phyloP scores from a whole-genome alignment of 169 alveolate genomes.

The Sarcocystis neurona region DNA sequence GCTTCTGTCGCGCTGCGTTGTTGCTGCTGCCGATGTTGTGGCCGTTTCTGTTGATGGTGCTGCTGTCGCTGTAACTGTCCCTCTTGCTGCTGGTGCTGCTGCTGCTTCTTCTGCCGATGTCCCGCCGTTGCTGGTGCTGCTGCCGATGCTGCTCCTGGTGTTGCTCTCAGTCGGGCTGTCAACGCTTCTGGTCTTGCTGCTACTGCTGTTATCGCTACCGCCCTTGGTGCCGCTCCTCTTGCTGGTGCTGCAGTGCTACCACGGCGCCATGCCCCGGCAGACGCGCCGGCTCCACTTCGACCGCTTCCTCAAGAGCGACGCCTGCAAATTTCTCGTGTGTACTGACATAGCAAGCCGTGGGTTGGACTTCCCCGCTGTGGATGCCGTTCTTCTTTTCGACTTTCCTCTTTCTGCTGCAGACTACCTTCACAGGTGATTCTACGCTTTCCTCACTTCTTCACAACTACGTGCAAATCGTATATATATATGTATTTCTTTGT shows the following conservation, averaged over 20 bases:
- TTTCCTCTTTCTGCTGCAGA: constrained; percentile 89
- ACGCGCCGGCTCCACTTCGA: background rate
- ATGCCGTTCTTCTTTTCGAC: constrained; percentile 92
- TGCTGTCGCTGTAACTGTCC: too few species aligned
- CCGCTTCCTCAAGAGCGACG: background rate
- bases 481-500: background rate
- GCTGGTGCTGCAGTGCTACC: background rate
- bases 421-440: constrained; percentile 82
- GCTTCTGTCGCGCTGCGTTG: too few species aligned
- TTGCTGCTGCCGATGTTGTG: too few species aligned
- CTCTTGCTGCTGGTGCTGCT: too few species aligned
- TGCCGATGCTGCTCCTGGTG: background rate
- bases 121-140: too few species aligned
- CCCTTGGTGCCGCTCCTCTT: background rate
- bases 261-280: constrained; percentile 16
- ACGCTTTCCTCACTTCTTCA: background rate
- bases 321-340: constrained; percentile 80
- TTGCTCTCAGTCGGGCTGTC: background rate
- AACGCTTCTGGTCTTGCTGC: background rate
- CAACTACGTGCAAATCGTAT: background rate
- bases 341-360: constrained; percentile 98
- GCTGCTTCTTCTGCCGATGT: too few species aligned
- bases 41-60: too few species aligned
- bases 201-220: too few species aligned
- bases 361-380: constrained; percentile 94